Conservation (phyloP, 192 early-diverging fungal species). For the Gigaspora rosea region DNA sequence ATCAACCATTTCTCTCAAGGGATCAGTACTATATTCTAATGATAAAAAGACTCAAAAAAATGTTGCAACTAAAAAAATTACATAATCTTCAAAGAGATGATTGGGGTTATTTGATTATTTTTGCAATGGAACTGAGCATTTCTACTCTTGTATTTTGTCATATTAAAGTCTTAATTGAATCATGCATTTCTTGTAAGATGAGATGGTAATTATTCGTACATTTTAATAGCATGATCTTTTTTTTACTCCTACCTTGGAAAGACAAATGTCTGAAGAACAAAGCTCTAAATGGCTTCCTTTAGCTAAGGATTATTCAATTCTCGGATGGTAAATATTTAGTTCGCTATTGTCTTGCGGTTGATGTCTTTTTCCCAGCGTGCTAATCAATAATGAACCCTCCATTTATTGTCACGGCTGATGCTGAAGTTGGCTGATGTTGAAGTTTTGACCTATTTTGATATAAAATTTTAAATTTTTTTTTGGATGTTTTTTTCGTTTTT, state of each 20-base stretch:
- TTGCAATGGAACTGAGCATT: conserved; percentile 19
- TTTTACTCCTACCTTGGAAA: conserved; percentile 43
- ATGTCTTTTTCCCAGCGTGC: too few species aligned
- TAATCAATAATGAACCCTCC: too few species aligned
- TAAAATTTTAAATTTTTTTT: too few species aligned
- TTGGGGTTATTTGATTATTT: conserved; percentile 46
- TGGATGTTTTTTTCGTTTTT: too few species aligned
- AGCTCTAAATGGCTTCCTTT: conserved; percentile 40
- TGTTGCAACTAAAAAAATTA: conserved; percentile 65
- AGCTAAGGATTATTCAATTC: conserved; percentile 65
- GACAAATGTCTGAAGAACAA: conserved; percentile 47
- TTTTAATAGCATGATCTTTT: conserved; percentile 41
- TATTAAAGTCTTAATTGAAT: not conserved
- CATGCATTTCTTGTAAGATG: not conserved
- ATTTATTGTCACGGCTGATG: too few species aligned
- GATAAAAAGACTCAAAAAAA: conserved; percentile 41
- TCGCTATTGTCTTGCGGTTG: too few species aligned
- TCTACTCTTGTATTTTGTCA: conserved; percentile 30
- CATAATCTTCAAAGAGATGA: conserved; percentile 73
- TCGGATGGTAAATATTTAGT: conserved; percentile 64
- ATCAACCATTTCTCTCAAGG: conserved; percentile 41
- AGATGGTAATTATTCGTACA: conserved; percentile 11
- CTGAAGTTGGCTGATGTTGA: too few species aligned
- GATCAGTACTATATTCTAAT: conserved; percentile 40
- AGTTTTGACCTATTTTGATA: too few species aligned